These are phyloP conservation scores for Aspergillus sp. DNA, from an alignment of 2,329 filamentous ascomycete genomes.

Conservation along the genomic window DNA sequence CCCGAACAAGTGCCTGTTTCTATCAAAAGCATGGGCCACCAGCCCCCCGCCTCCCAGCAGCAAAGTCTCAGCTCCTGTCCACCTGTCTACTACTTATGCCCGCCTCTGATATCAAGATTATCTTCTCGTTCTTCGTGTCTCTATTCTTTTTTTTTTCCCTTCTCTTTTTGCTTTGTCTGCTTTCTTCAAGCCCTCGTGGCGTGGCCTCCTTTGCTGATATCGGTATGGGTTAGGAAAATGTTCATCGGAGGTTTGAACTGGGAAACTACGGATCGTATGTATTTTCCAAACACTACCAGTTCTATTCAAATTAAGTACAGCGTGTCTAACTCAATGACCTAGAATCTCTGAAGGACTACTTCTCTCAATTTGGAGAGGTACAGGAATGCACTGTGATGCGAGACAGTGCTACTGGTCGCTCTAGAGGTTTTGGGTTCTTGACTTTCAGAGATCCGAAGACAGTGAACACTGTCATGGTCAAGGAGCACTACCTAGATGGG, in stretches of 20 bases:
- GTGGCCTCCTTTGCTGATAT: conserved; percentile 33
- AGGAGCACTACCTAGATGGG: conserved; percentile 95
- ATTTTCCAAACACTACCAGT: conserved; percentile 13
- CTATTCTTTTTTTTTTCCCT: neutral
- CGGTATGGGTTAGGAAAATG: conserved; percentile 76
- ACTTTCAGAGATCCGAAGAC: conserved; percentile 98
- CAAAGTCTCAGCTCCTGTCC: neutral
- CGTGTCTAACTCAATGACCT: conserved; percentile 29
- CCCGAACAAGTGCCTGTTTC: neutral
- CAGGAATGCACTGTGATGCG: conserved; percentile 99
- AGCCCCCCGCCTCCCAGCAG: neutral
- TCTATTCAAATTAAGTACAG: conserved; percentile 5
- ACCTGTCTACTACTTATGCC: neutral
- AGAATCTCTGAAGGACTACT: conserved; percentile 98
- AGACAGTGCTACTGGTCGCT: conserved; percentile 88
- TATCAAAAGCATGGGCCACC: conserved; percentile 10
- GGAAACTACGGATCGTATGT: conserved; percentile 97
- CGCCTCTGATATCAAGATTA: neutral
- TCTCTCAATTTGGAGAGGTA: conserved; percentile 96
- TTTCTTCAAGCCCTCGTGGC: conserved; percentile 1
- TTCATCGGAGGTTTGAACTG: conserved; percentile 98
- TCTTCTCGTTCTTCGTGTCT: neutral
- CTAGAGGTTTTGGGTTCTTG: conserved; percentile 93
- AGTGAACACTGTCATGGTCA: conserved; percentile 99
- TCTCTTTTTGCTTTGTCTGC: neutral